Base-by-base conservation (phyloP, 2,329 filamentous ascomycete species). In the Chaetomium sp. region DNA sequence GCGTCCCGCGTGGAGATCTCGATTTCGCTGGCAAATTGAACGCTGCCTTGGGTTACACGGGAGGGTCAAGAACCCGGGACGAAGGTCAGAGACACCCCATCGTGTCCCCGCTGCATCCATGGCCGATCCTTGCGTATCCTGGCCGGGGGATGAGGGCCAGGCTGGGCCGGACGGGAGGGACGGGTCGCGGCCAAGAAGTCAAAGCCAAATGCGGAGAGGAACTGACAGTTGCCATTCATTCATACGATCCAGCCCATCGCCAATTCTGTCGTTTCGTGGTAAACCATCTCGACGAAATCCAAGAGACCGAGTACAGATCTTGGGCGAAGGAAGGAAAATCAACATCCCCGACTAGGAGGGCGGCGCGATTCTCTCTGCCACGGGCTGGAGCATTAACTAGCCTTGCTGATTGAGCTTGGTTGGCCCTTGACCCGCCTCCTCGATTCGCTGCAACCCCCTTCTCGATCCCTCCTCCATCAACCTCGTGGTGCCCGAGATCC, bases 201-300 rank as follows among this genome's bases (percentile, higher is more conserved):
- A 8, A 35, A 58, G 19, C 47, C 23, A 23, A 21, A 60, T 38
- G 57, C 29, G 62, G 42, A 60, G 57, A 56, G 57, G 29, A 27
- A 60, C 51, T 64, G 57, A 64, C 57, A 23, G 50, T 42, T 55
- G 62, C 57, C 42, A 8, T n/a, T 33, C 57, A 56, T 62, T 50
- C 51, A 27, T 33, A 13, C 54, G 29, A 27, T 42, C 21, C 21
- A 23, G 7, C 21, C 27, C 27, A 12, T 54, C 19, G 51, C n/a
- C 19, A 21, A 55, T 33, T 21, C 29, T 16, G 23, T 25, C 16
- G 19, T 21, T 4, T 47, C n/a, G 42, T 47, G 19, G 42, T 10
- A 47, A 21, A 47, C 58, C 25, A 54, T 29, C 50, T 42, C 58
- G 42, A 21, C 42, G 2, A 21, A 47, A 47, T 21, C 50, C 50